These are phyloP conservation scores for Myxozyma neglecta DNA, from an alignment of 805 yeast genomes.

Conservation along the genomic window DNA sequence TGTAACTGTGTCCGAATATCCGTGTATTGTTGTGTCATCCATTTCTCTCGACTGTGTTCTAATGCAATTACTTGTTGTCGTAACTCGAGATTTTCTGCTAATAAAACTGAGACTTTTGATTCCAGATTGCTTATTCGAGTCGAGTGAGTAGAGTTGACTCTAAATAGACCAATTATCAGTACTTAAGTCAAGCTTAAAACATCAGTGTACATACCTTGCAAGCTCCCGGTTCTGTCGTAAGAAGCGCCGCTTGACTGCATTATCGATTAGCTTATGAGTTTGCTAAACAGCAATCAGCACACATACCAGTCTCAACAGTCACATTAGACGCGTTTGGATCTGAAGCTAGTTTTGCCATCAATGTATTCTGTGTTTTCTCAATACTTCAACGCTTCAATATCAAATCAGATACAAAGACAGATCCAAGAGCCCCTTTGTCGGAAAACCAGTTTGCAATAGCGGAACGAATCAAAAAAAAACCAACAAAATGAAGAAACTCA, in stretches of 20 bases:
- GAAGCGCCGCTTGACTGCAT: slow-evolving; percentile 24
- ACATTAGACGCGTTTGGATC: slow-evolving; percentile 14
- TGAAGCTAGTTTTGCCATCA: slow-evolving; percentile 29
- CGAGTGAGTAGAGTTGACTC: slow-evolving; percentile 30
- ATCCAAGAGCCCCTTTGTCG: no score
- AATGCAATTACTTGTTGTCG: slow-evolving; percentile 24
- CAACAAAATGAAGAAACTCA: no score
- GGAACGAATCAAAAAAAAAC: no score
- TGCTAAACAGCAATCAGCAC: not conserved
- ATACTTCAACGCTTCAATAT: not conserved
- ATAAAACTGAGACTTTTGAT: slow-evolving; percentile 15
- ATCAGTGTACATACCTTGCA: slow-evolving; percentile 21
- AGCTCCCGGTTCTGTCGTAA: slow-evolving; percentile 29
- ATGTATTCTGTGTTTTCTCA: not conserved
- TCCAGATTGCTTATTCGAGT: slow-evolving; percentile 25
- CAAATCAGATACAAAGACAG: not conserved
- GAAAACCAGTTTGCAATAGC: no score
- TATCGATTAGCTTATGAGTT: not conserved
- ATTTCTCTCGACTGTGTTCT: slow-evolving; percentile 15
- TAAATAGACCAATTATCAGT: not conserved
- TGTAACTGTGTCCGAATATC: slow-evolving; percentile 12
- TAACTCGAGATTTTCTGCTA: slow-evolving; percentile 27
- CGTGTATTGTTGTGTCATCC: slow-evolving; percentile 9
- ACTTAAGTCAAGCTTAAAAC: not conserved
- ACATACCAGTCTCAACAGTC: slow-evolving; percentile 25